Conservation (phyloP, 257 asterid genomes). For the Solanum medicagineum region DNA sequence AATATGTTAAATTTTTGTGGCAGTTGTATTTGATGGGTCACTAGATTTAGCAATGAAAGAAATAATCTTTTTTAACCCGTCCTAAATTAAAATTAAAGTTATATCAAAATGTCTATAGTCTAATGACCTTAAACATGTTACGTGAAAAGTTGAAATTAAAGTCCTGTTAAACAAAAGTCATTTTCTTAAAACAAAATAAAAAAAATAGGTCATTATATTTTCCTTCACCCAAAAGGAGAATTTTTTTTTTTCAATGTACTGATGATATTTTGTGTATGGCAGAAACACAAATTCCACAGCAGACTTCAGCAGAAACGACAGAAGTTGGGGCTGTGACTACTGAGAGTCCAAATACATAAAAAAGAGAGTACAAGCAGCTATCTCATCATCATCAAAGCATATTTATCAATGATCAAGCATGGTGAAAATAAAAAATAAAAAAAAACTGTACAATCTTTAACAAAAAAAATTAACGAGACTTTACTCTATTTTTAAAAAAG, state of each 20-base stretch:
- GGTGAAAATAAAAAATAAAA: not conserved
- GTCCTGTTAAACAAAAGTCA: too few relatives aligned
- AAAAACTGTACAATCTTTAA: slow-evolving; percentile 6
- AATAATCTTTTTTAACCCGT: not conserved
- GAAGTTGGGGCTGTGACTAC: slow-evolving; percentile 48
- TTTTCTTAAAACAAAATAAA: too few relatives aligned
- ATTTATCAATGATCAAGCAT: not conserved
- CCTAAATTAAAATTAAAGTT: too few relatives aligned
- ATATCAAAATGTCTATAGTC: too few relatives aligned
- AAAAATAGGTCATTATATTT: too few relatives aligned
- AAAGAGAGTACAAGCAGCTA: not conserved
- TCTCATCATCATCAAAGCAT: not conserved
- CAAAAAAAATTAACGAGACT: slow-evolving; percentile 5
- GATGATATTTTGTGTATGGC: slow-evolving; percentile 4
- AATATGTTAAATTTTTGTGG: too few relatives aligned
- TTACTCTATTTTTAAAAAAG: slow-evolving; percentile 4
- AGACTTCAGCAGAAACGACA: slow-evolving; percentile 40
- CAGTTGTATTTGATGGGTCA: not conserved
- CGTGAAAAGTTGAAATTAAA: too few relatives aligned
- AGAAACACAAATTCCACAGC: slow-evolving; percentile 51
- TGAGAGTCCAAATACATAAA: slow-evolving; percentile 46
- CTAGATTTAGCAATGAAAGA: not conserved
- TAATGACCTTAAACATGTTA: too few relatives aligned
- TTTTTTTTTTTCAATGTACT: not conserved
- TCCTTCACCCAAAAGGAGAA: too few relatives aligned